phyloP scores from a whole-genome alignment of 768 basidiomycete species.

The Lactifluus echinatus region DNA sequence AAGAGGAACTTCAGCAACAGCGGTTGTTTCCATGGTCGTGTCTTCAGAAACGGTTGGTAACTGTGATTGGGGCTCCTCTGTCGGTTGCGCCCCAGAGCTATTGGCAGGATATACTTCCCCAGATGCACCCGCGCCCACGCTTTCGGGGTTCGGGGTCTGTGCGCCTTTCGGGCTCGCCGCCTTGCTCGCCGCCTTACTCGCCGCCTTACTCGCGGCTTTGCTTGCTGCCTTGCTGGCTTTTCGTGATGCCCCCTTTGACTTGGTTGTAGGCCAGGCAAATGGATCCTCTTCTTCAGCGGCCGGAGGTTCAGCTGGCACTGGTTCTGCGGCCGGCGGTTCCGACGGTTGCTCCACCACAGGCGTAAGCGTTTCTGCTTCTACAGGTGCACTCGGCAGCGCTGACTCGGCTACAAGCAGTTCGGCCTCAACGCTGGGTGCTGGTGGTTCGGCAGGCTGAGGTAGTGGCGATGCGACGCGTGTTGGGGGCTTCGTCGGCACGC shows the following conservation, averaged over 20 bases:
- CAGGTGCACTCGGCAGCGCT: background rate
- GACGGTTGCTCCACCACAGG: background rate
- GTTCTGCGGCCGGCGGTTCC: background rate
- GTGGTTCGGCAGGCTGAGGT: background rate
- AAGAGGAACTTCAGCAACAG: background rate
- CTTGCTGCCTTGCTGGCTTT: slow-evolving; percentile 14
- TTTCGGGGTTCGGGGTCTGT: slow-evolving; percentile 7
- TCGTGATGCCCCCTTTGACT: slow-evolving; percentile 11
- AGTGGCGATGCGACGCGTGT: slow-evolving; percentile 2
- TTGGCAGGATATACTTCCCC: background rate
- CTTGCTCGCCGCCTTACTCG: slow-evolving; percentile 16
- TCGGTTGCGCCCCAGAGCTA: background rate
- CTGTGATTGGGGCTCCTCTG: background rate
- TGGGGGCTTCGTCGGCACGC: slow-evolving; percentile 2
- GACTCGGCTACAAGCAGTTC: background rate
- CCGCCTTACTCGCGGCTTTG: slow-evolving; percentile 13
- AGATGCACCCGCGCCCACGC: background rate
- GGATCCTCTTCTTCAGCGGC: background rate
- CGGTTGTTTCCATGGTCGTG: background rate
- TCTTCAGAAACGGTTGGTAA: slow-evolving; percentile 9
- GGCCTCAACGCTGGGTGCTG: background rate
- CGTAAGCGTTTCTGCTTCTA: background rate
- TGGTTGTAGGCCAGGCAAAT: background rate
- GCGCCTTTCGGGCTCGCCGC: slow-evolving; percentile 9
- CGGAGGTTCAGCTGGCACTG: background rate